A percentile compares a stretch with the other conserved stretches of the same genome.
Evolutionary conservation across 2,329 filamentous ascomycete species (phyloP).

Genomic region (Penicillium sp.): DNA sequence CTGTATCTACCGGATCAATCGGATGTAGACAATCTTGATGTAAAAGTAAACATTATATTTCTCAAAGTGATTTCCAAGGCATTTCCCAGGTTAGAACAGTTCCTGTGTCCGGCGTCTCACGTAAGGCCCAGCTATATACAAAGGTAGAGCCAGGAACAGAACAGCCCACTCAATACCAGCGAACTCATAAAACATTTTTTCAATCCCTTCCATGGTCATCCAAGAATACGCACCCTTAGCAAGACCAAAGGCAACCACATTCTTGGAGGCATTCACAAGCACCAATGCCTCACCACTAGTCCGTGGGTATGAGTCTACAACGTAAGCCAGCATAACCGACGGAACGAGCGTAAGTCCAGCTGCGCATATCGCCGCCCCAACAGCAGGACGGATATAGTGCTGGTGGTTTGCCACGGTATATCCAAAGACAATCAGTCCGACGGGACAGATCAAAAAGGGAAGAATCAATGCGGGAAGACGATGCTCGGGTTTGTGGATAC

Average conservation of each 20-base stretch:
- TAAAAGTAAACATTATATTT: neutral
- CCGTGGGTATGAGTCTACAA: slow-evolving; percentile 36
- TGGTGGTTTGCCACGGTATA: slow-evolving; percentile 29
- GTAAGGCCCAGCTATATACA: slow-evolving; percentile 35
- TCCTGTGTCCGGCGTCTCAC: slow-evolving; percentile 16
- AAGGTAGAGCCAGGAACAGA: slow-evolving; percentile 29
- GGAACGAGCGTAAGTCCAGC: slow-evolving; percentile 35
- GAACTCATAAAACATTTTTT: slow-evolving; percentile 40
- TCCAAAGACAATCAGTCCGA: slow-evolving; percentile 36
- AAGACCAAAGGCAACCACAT: slow-evolving; percentile 30
- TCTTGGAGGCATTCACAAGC: slow-evolving; percentile 35
- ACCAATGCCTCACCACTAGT: slow-evolving; percentile 37
- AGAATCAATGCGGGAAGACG: slow-evolving; percentile 42
- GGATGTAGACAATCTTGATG: neutral
- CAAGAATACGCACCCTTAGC: slow-evolving; percentile 31
- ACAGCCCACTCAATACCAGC: slow-evolving; percentile 38
- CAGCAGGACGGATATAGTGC: slow-evolving; percentile 28
- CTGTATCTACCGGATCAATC: neutral
- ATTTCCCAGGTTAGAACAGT: slow-evolving; percentile 5
- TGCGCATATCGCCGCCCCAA: slow-evolving; percentile 32
- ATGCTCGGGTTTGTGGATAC: slow-evolving; percentile 43
- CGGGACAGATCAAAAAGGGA: slow-evolving; percentile 39
- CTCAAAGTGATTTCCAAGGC: neutral
- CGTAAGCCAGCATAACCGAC: slow-evolving; percentile 37
- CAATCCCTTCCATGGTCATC: slow-evolving; percentile 31